Base-by-base conservation (phyloP, 1,139 yeast genomes). In the Arxiozyma telluris region DNA sequence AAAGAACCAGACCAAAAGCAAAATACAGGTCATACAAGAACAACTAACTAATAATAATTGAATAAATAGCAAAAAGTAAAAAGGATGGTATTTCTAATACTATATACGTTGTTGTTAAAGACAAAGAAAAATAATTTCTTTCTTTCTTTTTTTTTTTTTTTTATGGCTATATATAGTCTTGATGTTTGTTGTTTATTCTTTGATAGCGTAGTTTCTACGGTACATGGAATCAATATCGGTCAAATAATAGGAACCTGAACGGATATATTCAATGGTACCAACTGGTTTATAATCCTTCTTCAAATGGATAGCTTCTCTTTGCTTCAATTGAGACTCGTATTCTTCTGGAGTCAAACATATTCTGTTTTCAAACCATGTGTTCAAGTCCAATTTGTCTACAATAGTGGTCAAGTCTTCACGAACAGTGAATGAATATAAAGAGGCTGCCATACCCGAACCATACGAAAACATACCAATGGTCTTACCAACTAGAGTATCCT, bases 401-500 rank as follows among this genome's bases (percentile, higher is more conserved):
- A 94, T 85, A 56, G 78, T 61, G 45, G 87, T 75, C 60, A 93
- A 77, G 72, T 93, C 98, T 57, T 95, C 96, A 63, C 78, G 80
- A 59, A 94, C 87, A 58, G 76, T 81, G 61, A 83, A 82, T 41
- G 96, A 85, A 75, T 82, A 87, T 73, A 94, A 77, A 49, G 96
- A 83, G 25, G 98, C 81, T 51, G 99, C 98, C 60, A 93, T 81
- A 66, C 99, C 99, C 34, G 98, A 93, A 61, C 99, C 99, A 73
- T 94, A 94, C 27, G 98, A 93, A 77, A 91, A 94, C 63, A 91
- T 71, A 65, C 96, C 95, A 66, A 94, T 77, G 73, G 97, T 84
- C 78, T 91, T 89, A 65, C 80, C 81, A 71, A 83, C 88, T 64
- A 91, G 79, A 12, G 17, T 3, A 34, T 34, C 39, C 6, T 8